phyloP scores from a whole-genome alignment of 2,329 filamentous ascomycete species.

The Pezicula neosporulosa region DNA sequence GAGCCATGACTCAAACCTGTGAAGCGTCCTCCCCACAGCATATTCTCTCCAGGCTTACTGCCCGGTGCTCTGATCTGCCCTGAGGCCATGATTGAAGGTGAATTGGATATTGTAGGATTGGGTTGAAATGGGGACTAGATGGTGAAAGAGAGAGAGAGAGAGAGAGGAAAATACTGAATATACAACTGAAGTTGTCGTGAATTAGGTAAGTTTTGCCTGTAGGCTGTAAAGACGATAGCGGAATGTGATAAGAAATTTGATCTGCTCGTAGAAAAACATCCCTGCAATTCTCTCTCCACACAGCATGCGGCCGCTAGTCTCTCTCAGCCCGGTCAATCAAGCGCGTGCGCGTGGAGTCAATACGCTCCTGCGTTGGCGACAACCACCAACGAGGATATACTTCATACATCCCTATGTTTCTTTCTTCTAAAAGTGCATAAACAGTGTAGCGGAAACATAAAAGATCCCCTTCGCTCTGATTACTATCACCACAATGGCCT shows the following conservation, averaged over 20 bases:
- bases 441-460: no score
- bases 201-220: neutral
- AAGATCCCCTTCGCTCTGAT: no score
- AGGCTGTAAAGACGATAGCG: neutral
- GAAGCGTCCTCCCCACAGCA: slow-evolving; percentile 61
- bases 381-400: neutral
- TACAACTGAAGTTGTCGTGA: neutral
- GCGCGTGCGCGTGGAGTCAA: neutral
- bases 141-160: no score
- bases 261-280: neutral
- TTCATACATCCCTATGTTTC: neutral
- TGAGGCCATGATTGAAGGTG: slow-evolving; percentile 18
- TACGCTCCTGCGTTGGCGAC: neutral
- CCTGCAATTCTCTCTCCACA: neutral
- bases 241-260: slow-evolving; percentile 1
- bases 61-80: slow-evolving; percentile 20
- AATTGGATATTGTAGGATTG: slow-evolving; percentile 2
- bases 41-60: slow-evolving; percentile 31
- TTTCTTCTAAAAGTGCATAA: no score
- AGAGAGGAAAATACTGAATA: no score
- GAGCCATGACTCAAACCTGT: slow-evolving; percentile 40
- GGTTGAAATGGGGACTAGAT: neutral
- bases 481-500: slow-evolving; percentile 15
- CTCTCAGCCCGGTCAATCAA: neutral
- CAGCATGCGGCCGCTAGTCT: neutral